Percentiles rank a stretch among this genome's conserved stretches.
These are phyloP conservation scores for Rubroboletus pulcherrimus DNA, from an alignment of 768 basidiomycete genomes.

Conservation along the genomic window DNA sequence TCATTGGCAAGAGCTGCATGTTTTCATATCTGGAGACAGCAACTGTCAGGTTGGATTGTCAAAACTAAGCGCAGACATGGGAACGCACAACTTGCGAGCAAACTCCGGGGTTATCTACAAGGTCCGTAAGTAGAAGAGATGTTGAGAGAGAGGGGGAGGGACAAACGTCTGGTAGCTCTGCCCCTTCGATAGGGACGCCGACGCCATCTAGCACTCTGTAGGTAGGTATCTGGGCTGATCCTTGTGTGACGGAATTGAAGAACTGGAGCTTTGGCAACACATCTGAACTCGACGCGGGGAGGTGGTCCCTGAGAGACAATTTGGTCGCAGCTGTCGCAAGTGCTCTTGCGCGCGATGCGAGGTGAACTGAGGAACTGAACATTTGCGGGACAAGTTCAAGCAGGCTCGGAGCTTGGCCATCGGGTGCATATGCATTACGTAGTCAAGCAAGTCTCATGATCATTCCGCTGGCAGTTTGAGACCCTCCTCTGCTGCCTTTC, in stretches of 20 bases:
- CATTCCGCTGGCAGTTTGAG: constrained; percentile 45
- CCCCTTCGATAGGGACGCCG: constrained; percentile 70
- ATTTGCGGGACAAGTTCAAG: constrained; percentile 7
- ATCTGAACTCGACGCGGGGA: constrained; percentile 51
- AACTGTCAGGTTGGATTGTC: neutral
- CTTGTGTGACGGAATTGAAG: constrained; percentile 71
- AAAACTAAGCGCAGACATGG: neutral
- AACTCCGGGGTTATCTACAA: constrained; percentile 62
- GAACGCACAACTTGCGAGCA: constrained; percentile 57
- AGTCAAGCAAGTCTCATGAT: neutral
- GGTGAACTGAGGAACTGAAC: constrained; percentile 4
- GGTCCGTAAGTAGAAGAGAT: constrained; percentile 5
- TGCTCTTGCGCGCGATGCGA: constrained; percentile 4
- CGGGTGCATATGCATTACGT: constrained; percentile 11
- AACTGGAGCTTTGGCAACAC: constrained; percentile 69
- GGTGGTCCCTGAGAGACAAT: constrained; percentile 20
- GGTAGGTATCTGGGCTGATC: constrained; percentile 69
- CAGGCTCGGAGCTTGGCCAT: constrained; percentile 21
- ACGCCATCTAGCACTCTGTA: constrained; percentile 82
- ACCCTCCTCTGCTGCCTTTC: constrained; percentile 64
- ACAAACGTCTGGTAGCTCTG: constrained; percentile 69
- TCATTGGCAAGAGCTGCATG: constrained; percentile 74
- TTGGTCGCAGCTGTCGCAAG: constrained; percentile 17
- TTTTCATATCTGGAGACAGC: constrained; percentile 55
- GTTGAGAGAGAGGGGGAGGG: neutral